These are phyloP conservation scores for Aspergillus nomiae DNA, from an alignment of 2,329 filamentous ascomycete genomes.

Conservation along the genomic window DNA sequence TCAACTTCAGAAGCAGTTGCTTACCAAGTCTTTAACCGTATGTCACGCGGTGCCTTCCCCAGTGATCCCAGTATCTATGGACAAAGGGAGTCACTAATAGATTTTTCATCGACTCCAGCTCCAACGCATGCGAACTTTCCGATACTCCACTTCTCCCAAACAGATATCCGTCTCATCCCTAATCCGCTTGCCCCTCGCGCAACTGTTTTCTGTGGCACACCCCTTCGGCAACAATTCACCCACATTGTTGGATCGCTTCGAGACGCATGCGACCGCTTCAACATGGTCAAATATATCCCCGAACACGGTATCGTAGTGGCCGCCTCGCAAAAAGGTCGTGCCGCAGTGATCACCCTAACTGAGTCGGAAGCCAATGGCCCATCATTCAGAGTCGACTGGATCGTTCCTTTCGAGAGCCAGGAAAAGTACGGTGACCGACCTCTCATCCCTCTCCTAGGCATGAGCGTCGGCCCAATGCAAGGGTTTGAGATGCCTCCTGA, in stretches of 20 bases:
- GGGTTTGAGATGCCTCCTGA: slow-evolving; percentile 46
- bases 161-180: slow-evolving; percentile 40
- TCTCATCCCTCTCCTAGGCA: slow-evolving; percentile 52
- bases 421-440: slow-evolving; percentile 49
- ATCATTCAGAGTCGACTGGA: slow-evolving; percentile 58
- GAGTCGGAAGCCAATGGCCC: slow-evolving; percentile 36
- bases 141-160: slow-evolving; percentile 46
- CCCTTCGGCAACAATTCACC: slow-evolving; percentile 32
- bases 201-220: slow-evolving; percentile 33
- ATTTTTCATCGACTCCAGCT: slow-evolving; percentile 17
- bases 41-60: slow-evolving; percentile 13
- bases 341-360: slow-evolving; percentile 57
- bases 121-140: slow-evolving; percentile 35
- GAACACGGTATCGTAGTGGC: slow-evolving; percentile 61
- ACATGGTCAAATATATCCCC: slow-evolving; percentile 60
- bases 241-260: slow-evolving; percentile 26
- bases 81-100: slow-evolving; percentile 9
- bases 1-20: slow-evolving; percentile 9
- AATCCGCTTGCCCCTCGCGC: slow-evolving; percentile 33
- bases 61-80: slow-evolving; percentile 5
- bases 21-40: slow-evolving; percentile 23
- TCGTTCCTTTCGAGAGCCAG: slow-evolving; percentile 56
- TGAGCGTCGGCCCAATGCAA: slow-evolving; percentile 60
- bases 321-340: slow-evolving; percentile 60
- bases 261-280: slow-evolving; percentile 52